Conservation (phyloP, 2,329 filamentous ascomycete species). For the Thielaviopsis euricoi region DNA sequence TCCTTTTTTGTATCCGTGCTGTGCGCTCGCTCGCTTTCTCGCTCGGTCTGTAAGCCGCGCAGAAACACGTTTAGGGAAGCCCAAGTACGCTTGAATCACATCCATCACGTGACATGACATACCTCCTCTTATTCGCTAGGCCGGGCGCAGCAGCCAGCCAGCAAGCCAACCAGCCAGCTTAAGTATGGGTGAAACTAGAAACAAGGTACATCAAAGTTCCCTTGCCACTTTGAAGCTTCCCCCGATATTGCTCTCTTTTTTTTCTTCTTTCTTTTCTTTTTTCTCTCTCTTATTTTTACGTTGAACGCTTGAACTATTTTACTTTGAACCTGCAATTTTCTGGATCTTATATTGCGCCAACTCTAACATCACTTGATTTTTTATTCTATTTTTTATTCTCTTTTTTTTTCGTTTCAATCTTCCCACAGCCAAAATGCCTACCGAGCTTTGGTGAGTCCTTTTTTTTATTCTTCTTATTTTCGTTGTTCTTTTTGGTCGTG, state of each 20-base stretch:
- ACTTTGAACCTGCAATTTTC: constrained; percentile 5
- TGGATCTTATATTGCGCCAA: background rate
- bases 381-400: constrained; percentile 8
- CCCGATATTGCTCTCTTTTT: background rate
- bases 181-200: background rate
- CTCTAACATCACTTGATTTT: background rate
- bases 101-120: background rate
- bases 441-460: constrained; percentile 64
- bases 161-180: too few species aligned
- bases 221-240: background rate
- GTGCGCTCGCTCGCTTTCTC: too few species aligned
- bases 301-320: constrained; percentile 3
- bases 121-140: background rate
- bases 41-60: background rate
- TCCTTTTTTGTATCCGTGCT: background rate
- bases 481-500: background rate
- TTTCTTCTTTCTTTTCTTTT: constrained; percentile 1
- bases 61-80: too few species aligned
- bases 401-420: constrained; percentile 3
- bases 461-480: constrained; percentile 17
- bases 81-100: too few species aligned
- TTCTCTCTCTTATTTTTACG: background rate
- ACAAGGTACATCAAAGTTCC: background rate
- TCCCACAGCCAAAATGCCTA: constrained; percentile 45
- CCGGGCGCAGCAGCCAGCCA: background rate